Evolutionary conservation across 225 moss, liverwort and hornwort genomes (phyloP).

Genomic region (Rhytidiadelphus loreus): DNA sequence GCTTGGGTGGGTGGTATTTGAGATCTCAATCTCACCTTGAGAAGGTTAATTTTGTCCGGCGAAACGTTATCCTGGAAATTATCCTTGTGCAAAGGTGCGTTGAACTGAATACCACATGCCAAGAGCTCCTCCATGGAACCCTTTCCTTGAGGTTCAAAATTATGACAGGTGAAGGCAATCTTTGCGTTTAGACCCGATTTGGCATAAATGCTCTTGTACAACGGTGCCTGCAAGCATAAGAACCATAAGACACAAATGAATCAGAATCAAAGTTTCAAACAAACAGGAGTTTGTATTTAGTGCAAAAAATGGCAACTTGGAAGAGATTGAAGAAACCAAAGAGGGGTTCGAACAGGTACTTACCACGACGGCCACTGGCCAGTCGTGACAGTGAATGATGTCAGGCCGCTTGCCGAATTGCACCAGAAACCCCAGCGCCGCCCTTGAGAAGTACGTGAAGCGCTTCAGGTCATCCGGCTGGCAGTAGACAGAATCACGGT

Average conservation of each 20-base stretch:
- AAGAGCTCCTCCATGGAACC: constrained; percentile 30
- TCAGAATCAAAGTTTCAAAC: neutral
- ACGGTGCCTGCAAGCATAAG: constrained; percentile 46
- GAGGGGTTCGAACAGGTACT: neutral
- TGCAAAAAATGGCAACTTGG: neutral
- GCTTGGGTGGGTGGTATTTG: neutral
- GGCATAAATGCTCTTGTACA: constrained; percentile 61
- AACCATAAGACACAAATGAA: neutral
- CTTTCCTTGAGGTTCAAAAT: constrained; percentile 84
- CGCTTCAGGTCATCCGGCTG: constrained; percentile 77
- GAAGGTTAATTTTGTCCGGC: constrained; percentile 48
- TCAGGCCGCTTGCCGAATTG: constrained; percentile 72
- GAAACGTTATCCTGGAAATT: constrained; percentile 64
- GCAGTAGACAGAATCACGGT: constrained; percentile 69
- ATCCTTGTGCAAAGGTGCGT: constrained; percentile 38
- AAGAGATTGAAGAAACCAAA: neutral
- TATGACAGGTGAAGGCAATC: constrained; percentile 89
- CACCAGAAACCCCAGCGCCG: constrained; percentile 69
- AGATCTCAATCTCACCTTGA: constrained; percentile 43
- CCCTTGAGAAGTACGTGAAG: constrained; percentile 78
- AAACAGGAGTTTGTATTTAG: neutral
- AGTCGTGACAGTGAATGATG: constrained; percentile 89
- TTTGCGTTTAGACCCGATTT: constrained; percentile 40
- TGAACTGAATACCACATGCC: constrained; percentile 61
- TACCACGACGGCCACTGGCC: constrained; percentile 82